Base-by-base conservation (phyloP, 2,329 filamentous ascomycete genomes). In the Talaromyces sp. region DNA sequence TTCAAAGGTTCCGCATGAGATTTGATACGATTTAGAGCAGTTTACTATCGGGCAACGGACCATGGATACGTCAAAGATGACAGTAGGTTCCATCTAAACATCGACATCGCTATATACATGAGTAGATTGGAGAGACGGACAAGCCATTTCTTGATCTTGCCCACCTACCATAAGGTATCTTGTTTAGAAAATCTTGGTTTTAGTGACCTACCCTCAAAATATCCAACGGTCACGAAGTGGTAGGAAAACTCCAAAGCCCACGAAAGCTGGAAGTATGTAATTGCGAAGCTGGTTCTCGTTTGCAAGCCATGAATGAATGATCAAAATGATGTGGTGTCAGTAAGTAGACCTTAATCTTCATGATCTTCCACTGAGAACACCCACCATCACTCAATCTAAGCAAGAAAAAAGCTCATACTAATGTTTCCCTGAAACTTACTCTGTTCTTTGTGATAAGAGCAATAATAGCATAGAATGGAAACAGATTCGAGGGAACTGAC, bases 141-240 rank as follows among this genome's bases (percentile, higher is more conserved):
- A 22, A 45, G 43, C 3, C 9, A 45, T 22, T 10, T 22, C 25
- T 27, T 27, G 43, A 61, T 61, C n/a, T 61, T 41, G 37, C 49
- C 43, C 41, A 37, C 47, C 27, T 61, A 39, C 58, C 58, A 17
- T 49, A 61, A n/a, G n/a, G n/a, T n/a, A 27, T 61, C 43, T 31
- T 50, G 17, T n/a, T n/a, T n/a, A n/a, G 43, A 27, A 17, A 13
- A 10, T 47, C 43, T 61, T n/a, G 43, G 59, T 13, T 50, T 35
- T 43, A 39, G 17, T 17, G 27, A 50, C 15, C 25, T 43, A 31
- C 43, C 37, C 10, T 31, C 27, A 17, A 37, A 15, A n/a, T 50
- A 61, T 10, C 41, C 43, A 35, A 33, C 22, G 22, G 59, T 50
- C 8, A 33, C 4, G 4, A 37, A 50, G 27, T 39, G 59, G 43